phyloP scores from a whole-genome alignment of 805 yeast genomes.

The Lipomyces lipofer region DNA sequence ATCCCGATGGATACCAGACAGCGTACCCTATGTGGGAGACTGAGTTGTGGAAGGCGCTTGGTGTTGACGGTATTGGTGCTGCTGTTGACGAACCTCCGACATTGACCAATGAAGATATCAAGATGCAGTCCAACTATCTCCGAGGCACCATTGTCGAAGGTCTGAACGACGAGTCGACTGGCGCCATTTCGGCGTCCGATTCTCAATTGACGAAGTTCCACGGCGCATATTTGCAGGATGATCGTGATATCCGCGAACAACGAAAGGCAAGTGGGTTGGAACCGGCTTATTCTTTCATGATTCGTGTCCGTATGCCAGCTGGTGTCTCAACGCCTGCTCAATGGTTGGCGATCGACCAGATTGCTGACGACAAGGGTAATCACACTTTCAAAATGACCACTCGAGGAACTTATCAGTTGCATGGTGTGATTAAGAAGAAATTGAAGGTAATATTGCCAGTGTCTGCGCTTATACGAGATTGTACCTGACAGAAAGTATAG shows the following conservation, averaged over 20 bases:
- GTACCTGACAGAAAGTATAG: neutral
- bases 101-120: constrained; percentile 93
- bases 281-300: constrained; percentile 95
- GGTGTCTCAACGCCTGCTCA: constrained; percentile 85
- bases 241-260: constrained; percentile 90
- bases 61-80: constrained; percentile 77
- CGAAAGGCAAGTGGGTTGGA: constrained; percentile 90
- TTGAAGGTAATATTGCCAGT: constrained; percentile 50
- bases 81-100: constrained; percentile 89
- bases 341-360: constrained; percentile 81
- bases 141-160: constrained; percentile 94
- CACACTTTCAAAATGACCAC: constrained; percentile 94
- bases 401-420: constrained; percentile 95
- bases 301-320: constrained; percentile 94
- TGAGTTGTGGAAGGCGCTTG: constrained; percentile 80
- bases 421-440: constrained; percentile 88
- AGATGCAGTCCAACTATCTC: constrained; percentile 77
- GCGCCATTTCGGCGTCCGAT: constrained; percentile 85
- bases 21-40: constrained; percentile 88
- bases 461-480: neutral
- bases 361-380: constrained; percentile 79
- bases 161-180: constrained; percentile 75
- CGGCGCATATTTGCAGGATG: constrained; percentile 98
- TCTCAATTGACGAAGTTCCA: constrained; percentile 96
- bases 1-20: constrained; percentile 90